phyloP scores from a whole-genome alignment of 2,329 filamentous ascomycete genomes.

The Atkinsonella hypoxylon region DNA sequence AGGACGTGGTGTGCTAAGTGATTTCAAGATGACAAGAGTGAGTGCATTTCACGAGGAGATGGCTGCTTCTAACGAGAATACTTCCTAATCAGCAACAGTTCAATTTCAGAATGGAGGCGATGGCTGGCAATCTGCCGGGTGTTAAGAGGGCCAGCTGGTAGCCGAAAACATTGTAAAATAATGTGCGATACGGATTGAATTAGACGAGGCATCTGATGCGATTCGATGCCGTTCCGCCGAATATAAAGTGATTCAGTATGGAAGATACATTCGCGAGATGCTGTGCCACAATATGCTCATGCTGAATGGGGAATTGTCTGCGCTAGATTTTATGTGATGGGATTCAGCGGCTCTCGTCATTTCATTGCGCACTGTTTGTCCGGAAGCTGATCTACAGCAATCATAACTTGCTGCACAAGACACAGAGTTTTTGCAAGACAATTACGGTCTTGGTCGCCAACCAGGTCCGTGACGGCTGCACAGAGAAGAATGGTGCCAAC shows the following conservation, averaged over 20 bases:
- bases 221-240: neutral
- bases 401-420: neutral
- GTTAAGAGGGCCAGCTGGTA: slow-evolving; percentile 98
- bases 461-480: neutral
- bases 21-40: slow-evolving; percentile 87
- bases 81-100: slow-evolving; percentile 45
- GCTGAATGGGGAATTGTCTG: too few relatives aligned
- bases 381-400: neutral
- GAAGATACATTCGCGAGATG: neutral
- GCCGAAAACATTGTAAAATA: slow-evolving; percentile 7
- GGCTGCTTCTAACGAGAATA: too few relatives aligned
- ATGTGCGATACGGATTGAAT: neutral
- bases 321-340: too few relatives aligned
- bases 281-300: too few relatives aligned
- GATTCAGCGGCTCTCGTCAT: too few relatives aligned
- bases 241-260: neutral
- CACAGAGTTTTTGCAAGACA: neutral
- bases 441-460: neutral
- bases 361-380: too few relatives aligned
- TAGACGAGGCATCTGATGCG: neutral
- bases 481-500: neutral
- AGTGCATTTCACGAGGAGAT: slow-evolving; percentile 22
- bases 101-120: slow-evolving; percentile 83
- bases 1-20: slow-evolving; percentile 77
- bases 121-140: slow-evolving; percentile 75